Evolutionary conservation across 169 alveolate species (phyloP).

Genomic region (Eimeria falciformis): DNA sequence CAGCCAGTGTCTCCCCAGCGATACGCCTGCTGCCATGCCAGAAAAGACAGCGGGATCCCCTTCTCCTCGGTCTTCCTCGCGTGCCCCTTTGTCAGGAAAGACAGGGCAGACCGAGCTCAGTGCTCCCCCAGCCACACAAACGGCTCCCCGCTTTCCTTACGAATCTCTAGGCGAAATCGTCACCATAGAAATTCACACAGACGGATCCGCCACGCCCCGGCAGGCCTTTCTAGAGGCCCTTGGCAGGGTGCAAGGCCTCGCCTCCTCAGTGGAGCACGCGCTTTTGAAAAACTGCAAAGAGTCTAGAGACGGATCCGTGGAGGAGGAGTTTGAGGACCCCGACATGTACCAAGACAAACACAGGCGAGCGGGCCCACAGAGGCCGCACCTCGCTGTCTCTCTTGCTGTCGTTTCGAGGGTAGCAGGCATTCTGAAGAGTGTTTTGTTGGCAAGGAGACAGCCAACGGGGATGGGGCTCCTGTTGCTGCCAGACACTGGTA

Average conservation of each 20-base stretch:
- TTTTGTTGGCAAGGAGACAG: no score
- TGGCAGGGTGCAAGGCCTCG: conserved; percentile 83
- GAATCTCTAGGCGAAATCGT: conserved; percentile 87
- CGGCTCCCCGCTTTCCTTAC: conserved; percentile 34
- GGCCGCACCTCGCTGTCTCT: neutral
- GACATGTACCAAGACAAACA: conserved; percentile 86
- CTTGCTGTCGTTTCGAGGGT: neutral
- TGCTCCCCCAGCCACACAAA: no score
- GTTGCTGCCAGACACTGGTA: no score
- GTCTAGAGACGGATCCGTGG: conserved; percentile 84
- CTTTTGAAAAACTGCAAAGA: conserved; percentile 80
- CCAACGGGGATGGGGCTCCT: no score
- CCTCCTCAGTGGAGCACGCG: conserved; percentile 85
- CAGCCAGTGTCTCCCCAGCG: neutral
- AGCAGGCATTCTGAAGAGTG: no score
- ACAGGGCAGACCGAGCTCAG: no score
- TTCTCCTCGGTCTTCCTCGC: no score
- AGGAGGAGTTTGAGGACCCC: conserved; percentile 84
- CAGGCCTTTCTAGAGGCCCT: conserved; percentile 86
- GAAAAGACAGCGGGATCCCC: no score
- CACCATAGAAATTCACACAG: conserved; percentile 90
- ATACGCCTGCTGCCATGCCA: neutral
- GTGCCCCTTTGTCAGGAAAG: no score
- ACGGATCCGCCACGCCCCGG: conserved; percentile 90
- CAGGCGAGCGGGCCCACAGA: conserved; percentile 8